Conservation (phyloP, 371 early-diverging fungal species). For the Mucor velutinosus region DNA sequence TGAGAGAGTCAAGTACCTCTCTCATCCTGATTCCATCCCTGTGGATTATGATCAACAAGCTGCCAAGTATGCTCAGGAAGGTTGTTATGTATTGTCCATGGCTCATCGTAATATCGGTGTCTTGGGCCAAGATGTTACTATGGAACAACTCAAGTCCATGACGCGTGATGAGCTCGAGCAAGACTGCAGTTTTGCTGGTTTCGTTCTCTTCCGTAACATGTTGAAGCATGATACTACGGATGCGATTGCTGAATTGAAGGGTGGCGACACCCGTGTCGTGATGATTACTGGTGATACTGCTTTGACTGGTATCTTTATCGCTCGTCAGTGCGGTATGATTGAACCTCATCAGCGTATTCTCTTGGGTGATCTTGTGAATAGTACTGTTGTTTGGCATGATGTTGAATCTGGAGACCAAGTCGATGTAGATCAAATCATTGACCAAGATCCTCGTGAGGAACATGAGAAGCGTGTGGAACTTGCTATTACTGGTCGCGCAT, state of each 20-base stretch:
- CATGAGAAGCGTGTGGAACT: slow-evolving; percentile 56
- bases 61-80: slow-evolving; percentile 68
- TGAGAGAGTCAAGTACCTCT: slow-evolving; percentile 68
- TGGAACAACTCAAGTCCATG: slow-evolving; percentile 48
- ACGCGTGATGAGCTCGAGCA: slow-evolving; percentile 71
- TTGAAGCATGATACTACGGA: slow-evolving; percentile 79
- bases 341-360: slow-evolving; percentile 45
- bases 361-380: slow-evolving; percentile 48
- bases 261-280: slow-evolving; percentile 73
- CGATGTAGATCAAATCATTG: slow-evolving; percentile 34
- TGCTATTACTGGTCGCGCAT: slow-evolving; percentile 75
- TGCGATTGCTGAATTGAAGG: slow-evolving; percentile 76
- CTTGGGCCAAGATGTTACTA: slow-evolving; percentile 36
- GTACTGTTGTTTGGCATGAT: slow-evolving; percentile 54
- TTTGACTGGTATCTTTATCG: slow-evolving; percentile 86
- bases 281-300: slow-evolving; percentile 96
- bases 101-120: slow-evolving; percentile 63
- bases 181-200: slow-evolving; percentile 66
- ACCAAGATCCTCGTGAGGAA: slow-evolving; percentile 29
- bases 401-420: slow-evolving; percentile 50
- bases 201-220: slow-evolving; percentile 90
- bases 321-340: slow-evolving; percentile 79
- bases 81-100: slow-evolving; percentile 82
- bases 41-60: slow-evolving; percentile 61
- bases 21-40: slow-evolving; percentile 57